Evolutionary conservation across 2,329 filamentous ascomycete genomes (phyloP), one percentile per base, ranked within the genome.

Genomic region (Metarhizium album): DNA sequence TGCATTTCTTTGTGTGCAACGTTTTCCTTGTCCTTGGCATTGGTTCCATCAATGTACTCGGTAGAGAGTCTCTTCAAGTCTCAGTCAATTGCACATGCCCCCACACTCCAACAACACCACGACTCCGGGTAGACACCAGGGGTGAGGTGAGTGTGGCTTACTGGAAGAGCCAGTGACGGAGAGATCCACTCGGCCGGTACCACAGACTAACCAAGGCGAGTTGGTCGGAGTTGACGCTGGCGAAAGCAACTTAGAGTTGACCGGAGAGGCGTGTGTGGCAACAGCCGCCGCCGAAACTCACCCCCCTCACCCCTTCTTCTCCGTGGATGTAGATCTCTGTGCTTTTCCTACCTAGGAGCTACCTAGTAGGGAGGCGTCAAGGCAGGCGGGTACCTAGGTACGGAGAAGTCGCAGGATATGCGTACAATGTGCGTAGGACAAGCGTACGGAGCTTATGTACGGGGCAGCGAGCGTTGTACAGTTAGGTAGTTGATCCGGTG

Each of bases 171-270:
- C 54, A 52, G 40, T 55, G 53, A 51, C 47, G 51, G 53, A 47
- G 43, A 48, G 50, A 50, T 53, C 53, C 52, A 57, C 55, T 50
- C 47, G 48, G 46, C 51, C 51, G 56, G 54, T 45, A 56, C 42
- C 37, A 33, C 47, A 45, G 27, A 29, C 27, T 35, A 50, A 49
- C 49, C 31, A 24, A 46, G 24, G 40, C 8, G 24, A 40, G n/a
- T 43, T 20, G 6, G 16, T 16, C 37, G 20, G n/a, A 3, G 16
- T 16, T 24, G 13, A 40, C n/a, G 40, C 2, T 24, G 8, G 22
- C 9, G 20, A 43, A 14, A 1, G 40, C 11, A 20, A 23, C 16
- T 7, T 9, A n/a, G 9, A 23, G n/a, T 43, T 43, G 20, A 9
- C 7, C 18, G 8, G 20, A 14, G 13, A 43, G 40, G 6, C 20